Percentiles rank a stretch among this genome's conserved stretches.
Conservation (phyloP, 2,329 filamentous ascomycete species). For the Pestalotiopsis sp. region DNA sequence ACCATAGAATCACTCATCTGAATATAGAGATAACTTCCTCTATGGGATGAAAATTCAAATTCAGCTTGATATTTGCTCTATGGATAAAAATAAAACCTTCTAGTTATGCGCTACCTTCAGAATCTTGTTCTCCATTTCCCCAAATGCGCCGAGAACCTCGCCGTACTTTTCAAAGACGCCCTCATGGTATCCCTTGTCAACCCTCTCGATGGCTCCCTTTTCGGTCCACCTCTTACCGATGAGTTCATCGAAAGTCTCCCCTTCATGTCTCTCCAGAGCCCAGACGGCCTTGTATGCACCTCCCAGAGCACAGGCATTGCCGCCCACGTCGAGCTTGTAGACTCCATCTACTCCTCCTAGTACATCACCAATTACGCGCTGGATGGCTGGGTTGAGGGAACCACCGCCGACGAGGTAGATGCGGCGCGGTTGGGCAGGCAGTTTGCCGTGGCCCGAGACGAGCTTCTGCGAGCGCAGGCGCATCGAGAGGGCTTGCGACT, state of each 20-base stretch:
- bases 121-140: slow-evolving; percentile 32
- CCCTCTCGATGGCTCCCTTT: slow-evolving; percentile 78
- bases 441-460: slow-evolving; percentile 57
- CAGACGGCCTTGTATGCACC: slow-evolving; percentile 96
- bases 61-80: neutral
- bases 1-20: too few species aligned
- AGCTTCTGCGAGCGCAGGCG: slow-evolving; percentile 82
- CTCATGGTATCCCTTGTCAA: slow-evolving; percentile 78
- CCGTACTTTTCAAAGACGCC: slow-evolving; percentile 80
- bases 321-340: slow-evolving; percentile 90
- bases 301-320: slow-evolving; percentile 91
- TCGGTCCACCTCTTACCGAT: slow-evolving; percentile 86
- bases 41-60: neutral
- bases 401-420: slow-evolving; percentile 96
- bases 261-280: slow-evolving; percentile 71
- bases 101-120: slow-evolving; percentile 34
- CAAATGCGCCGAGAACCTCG: slow-evolving; percentile 65
- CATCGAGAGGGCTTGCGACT: slow-evolving; percentile 92
- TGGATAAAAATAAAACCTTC: neutral
- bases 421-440: slow-evolving; percentile 83
- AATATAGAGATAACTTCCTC: too few species aligned
- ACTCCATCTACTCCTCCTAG: slow-evolving; percentile 88
- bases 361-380: slow-evolving; percentile 81
- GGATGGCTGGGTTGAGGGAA: slow-evolving; percentile 86
- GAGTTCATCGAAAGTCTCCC: slow-evolving; percentile 85